These are phyloP conservation scores for Termitomyces sp. DNA, from an alignment of 768 basidiomycete genomes.

Conservation along the genomic window DNA sequence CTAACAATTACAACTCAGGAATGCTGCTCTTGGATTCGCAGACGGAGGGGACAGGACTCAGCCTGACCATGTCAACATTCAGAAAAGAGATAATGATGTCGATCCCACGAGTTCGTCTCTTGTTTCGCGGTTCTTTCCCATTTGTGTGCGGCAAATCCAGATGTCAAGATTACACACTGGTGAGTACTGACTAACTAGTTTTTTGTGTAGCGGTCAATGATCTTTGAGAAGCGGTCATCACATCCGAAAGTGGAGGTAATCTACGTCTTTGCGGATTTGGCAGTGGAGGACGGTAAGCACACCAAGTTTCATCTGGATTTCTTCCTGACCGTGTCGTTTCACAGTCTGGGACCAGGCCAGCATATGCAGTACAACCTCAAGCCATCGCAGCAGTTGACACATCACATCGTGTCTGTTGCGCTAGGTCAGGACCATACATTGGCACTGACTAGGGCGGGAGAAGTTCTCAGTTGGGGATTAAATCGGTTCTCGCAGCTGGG, in stretches of 20 bases:
- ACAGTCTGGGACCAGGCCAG: conserved; percentile 65
- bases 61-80: conserved; percentile 71
- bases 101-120: conserved; percentile 21
- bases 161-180: conserved; percentile 94
- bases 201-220: neutral
- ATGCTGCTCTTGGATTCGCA: conserved; percentile 82
- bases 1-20: conserved; percentile 33
- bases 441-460: conserved; percentile 72
- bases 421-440: conserved; percentile 95
- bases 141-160: conserved; percentile 56
- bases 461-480: conserved; percentile 86
- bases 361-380: conserved; percentile 76
- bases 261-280: conserved; percentile 87
- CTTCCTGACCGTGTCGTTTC: neutral
- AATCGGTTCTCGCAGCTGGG: conserved; percentile 89
- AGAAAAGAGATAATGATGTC: conserved; percentile 25
- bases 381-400: conserved; percentile 50
- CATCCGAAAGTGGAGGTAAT: conserved; percentile 67
- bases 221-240: conserved; percentile 45
- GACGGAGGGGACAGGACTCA: conserved; percentile 71
- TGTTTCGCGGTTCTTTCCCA: conserved; percentile 50
- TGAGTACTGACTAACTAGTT: conserved; percentile 16
- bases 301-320: neutral
- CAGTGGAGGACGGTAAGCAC: conserved; percentile 68
- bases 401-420: conserved; percentile 61